Evolutionary conservation across 2,329 filamentous ascomycete species (phyloP), one percentile per base, ranked within the genome.

Genomic region (Coniochaeta prunicola): DNA sequence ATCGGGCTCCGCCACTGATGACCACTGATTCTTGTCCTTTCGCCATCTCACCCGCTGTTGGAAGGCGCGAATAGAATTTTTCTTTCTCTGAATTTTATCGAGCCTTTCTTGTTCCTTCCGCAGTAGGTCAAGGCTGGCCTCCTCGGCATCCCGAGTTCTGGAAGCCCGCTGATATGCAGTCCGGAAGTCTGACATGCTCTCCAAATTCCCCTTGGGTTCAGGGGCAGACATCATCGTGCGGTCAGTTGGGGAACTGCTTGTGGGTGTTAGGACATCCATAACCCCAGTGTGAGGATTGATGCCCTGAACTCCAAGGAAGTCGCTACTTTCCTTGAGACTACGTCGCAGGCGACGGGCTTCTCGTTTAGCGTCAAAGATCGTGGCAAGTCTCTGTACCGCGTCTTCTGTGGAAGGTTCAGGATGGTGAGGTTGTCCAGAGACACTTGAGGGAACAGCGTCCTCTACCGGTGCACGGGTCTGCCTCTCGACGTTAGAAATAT

Each of bases 301-400:
- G 3, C 83, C 83, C 59, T 83, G 81, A 1, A 85, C 79, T 1
- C 82, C 82, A 0, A 86, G 74, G 64, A 78, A 86, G 66, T 86
- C 83, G 4, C 81, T 81, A 58, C 79, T 83, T 58, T 79, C 75
- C 61, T 78, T 81, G 58, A 84, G 71, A 42, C 67, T 75, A 50
- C 74, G 74, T 6, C 81, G 75, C 36, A 74, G 70, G 17, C 67
- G 70, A n/a, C 74, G 73, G 9, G 64, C 63, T n/a, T 73, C 66
- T 57, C 71, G 66, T 57, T 70, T 76, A 2, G 67, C 67, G 13
- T 71, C 66, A 19, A 74, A 67, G 8, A 26, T 28, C 7, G 45
- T 28, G 2, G 30, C 45, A 1, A 50, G 21, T 50, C 24, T 50
- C 12, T 30, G 7, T 50, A 50, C 30, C 24, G 26, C 12, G 21